Conservation (phyloP, 495 filamentous ascomycete species). For the Xanthoparmelia taractica region DNA sequence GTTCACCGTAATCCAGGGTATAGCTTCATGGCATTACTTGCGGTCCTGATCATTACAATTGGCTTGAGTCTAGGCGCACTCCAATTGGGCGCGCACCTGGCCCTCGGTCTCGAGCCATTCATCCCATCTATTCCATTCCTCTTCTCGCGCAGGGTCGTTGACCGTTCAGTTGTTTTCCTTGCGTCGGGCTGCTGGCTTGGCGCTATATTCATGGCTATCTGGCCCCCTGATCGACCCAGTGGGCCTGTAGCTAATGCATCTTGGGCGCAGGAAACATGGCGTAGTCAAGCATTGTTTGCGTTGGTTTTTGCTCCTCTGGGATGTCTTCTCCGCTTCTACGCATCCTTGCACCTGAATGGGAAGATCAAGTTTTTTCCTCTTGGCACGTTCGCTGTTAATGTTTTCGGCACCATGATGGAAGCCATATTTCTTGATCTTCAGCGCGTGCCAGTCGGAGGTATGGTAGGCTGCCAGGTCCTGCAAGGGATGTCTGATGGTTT, state of each 20-base stretch:
- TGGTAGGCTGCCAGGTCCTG: slow-evolving; percentile 68
- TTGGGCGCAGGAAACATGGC: slow-evolving; percentile 53
- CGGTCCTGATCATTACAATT: slow-evolving; percentile 60
- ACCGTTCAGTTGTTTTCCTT: slow-evolving; percentile 53
- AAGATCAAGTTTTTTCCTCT: slow-evolving; percentile 66
- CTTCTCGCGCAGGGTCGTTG: slow-evolving; percentile 52
- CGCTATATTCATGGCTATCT: slow-evolving; percentile 62
- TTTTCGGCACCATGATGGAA: slow-evolving; percentile 59
- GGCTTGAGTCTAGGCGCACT: slow-evolving; percentile 61
- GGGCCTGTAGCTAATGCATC: slow-evolving; percentile 27
- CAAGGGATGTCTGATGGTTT: slow-evolving; percentile 86
- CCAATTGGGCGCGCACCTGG: slow-evolving; percentile 69
- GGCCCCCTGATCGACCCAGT: slow-evolving; percentile 57
- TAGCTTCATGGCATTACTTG: slow-evolving; percentile 70
- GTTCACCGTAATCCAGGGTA: slow-evolving; percentile 62
- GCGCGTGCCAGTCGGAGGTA: slow-evolving; percentile 46
- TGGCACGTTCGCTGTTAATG: slow-evolving; percentile 82
- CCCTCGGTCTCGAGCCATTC: slow-evolving; percentile 49
- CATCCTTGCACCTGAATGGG: slow-evolving; percentile 59
- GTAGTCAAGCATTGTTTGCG: slow-evolving; percentile 65
- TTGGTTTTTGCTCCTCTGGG: slow-evolving; percentile 81
- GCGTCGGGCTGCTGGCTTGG: slow-evolving; percentile 72
- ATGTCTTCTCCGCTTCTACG: slow-evolving; percentile 66
- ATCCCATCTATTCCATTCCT: slow-evolving; percentile 52
- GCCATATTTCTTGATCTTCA: slow-evolving; percentile 69